Base-by-base conservation (phyloP, 1,139 yeast genomes). In the Kodamaea plutei region DNA sequence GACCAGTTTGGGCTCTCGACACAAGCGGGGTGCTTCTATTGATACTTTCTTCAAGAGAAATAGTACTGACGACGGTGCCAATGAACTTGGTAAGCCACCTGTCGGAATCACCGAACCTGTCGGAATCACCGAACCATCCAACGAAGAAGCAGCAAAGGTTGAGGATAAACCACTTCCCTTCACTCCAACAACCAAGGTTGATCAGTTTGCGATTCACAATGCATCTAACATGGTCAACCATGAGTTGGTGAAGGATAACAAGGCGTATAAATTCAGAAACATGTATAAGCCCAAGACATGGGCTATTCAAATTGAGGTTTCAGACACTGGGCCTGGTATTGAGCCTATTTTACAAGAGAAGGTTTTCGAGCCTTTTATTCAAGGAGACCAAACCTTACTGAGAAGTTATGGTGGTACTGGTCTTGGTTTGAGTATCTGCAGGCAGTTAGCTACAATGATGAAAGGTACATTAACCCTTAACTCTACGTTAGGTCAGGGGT, bases 331-430 rank as follows among this genome's bases (percentile, higher is more conserved):
- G 4, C 87, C 95, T 0, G 98, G 97, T 38, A 87, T 91, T 31
- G 88, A 83, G 28, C 79, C 82, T 11, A 74, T 79, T 1, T 61
- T 84, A 34, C 93, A 85, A 47, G 82, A 81, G 28, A 80, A 82
- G 42, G 91, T 91, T 1, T 91, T 91, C 58, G 96, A 91, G 51
- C 96, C 96, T 3, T 91, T 91, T 61, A 87, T 87, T 19, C 98
- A 89, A 58, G 97, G 97, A 26, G 97, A 91, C 49, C 96, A 89
- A 56, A 88, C 96, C 0, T 68, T 89, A 22, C 83, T 95, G 3
- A 69, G 96, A 53, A 84, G 89, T 33, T 84, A 84, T 52, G 96
- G 96, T 35, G 98, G 98, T 44, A 88, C 96, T 0, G 98, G 98
- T 6, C 66, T 91, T 33, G 98, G 98, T 2, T 69, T 91, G 29